Percentiles rank a stretch among this genome's conserved stretches.
phyloP scores from a whole-genome alignment of 805 yeast species.

The Lachancea kluyveri region DNA sequence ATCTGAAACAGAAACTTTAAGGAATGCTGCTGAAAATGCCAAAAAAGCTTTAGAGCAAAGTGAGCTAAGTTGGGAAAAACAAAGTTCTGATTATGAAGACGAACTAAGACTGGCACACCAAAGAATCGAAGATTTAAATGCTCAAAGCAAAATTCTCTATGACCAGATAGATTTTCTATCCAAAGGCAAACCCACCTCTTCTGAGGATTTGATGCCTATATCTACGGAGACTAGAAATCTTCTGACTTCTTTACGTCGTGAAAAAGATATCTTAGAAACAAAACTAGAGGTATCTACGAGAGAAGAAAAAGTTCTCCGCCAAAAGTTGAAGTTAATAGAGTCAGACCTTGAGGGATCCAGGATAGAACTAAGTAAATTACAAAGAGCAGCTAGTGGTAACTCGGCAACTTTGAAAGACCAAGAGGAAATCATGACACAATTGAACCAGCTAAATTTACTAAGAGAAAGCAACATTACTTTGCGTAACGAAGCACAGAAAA shows the following conservation, averaged over 20 bases:
- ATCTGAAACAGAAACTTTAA: conserved; percentile 21
- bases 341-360: conserved; percentile 49
- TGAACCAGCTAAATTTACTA: conserved; percentile 55
- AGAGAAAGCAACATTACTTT: conserved; percentile 64
- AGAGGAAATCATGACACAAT: conserved; percentile 41
- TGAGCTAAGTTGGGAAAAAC: conserved; percentile 41
- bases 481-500: conserved; percentile 42
- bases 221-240: conserved; percentile 43
- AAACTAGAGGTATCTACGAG: conserved; percentile 47
- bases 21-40: conserved; percentile 27
- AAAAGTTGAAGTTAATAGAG: conserved; percentile 40
- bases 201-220: conserved; percentile 9
- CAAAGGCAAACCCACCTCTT: conserved; percentile 13
- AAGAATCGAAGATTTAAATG: conserved; percentile 48
- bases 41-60: conserved; percentile 31
- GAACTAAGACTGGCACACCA: conserved; percentile 40
- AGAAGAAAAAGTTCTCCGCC: conserved; percentile 49
- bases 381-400: conserved; percentile 29
- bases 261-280: conserved; percentile 62
- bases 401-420: conserved; percentile 33
- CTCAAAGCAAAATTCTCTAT: conserved; percentile 63
- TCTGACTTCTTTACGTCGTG: conserved; percentile 59
- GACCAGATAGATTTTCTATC: conserved; percentile 53
- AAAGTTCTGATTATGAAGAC: conserved; percentile 37
- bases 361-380: conserved; percentile 38